Evolutionary conservation across 495 filamentous ascomycete genomes (phyloP).

Genomic region (Aspergillus nanangensis): DNA sequence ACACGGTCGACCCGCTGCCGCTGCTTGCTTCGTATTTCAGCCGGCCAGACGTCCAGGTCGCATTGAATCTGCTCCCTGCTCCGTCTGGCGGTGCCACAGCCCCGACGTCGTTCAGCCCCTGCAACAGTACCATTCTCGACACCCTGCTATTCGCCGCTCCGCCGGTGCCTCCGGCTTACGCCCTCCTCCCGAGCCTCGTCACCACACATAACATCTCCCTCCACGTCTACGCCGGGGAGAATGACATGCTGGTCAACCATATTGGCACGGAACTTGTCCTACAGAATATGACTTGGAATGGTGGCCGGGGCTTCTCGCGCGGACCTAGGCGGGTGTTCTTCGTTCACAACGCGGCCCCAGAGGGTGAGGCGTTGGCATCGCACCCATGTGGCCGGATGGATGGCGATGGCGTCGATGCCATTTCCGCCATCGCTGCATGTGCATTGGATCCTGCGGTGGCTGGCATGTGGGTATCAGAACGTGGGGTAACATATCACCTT

Average conservation of each 20-base stretch:
- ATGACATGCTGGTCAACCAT: slow-evolving; percentile 39
- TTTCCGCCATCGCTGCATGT: not conserved
- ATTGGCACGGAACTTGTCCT: slow-evolving; percentile 31
- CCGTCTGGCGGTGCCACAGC: not conserved
- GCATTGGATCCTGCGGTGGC: slow-evolving; percentile 3
- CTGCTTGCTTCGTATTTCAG: slow-evolving; percentile 30
- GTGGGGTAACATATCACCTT: slow-evolving; percentile 33
- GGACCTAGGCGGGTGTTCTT: not conserved
- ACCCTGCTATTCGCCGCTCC: slow-evolving; percentile 16
- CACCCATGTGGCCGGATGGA: not conserved
- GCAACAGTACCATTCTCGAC: slow-evolving; percentile 26
- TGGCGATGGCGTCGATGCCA: no score
- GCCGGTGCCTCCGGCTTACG: slow-evolving; percentile 25
- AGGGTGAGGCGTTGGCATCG: not conserved
- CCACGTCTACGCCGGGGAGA: slow-evolving; percentile 36
- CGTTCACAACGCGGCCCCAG: not conserved
- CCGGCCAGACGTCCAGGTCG: slow-evolving; percentile 28
- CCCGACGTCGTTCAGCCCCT: slow-evolving; percentile 17
- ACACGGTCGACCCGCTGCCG: slow-evolving; percentile 16
- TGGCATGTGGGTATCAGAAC: slow-evolving; percentile 26
- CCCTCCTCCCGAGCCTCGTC: slow-evolving; percentile 28
- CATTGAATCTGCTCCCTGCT: slow-evolving; percentile 24
- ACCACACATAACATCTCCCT: slow-evolving; percentile 30
- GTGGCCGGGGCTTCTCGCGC: not conserved
- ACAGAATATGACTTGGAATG: slow-evolving; percentile 38